phyloP scores from a whole-genome alignment of 2,329 filamentous ascomycete species.

The Drechslera avenae region DNA sequence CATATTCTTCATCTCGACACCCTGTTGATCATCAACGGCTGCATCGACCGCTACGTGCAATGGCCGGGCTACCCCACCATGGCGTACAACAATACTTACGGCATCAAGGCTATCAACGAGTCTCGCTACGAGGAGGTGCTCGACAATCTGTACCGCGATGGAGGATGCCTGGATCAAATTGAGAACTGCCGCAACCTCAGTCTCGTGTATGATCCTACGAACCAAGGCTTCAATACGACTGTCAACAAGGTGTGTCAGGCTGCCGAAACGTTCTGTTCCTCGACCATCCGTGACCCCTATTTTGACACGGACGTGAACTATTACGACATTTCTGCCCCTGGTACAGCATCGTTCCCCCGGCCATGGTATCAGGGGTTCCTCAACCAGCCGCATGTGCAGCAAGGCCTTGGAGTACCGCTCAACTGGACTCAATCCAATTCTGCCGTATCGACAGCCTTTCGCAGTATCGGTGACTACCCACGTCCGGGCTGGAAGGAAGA shows the following conservation, averaged over 20 bases:
- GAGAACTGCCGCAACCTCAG: constrained; percentile 57
- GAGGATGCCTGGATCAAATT: constrained; percentile 62
- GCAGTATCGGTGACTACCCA: constrained; percentile 55
- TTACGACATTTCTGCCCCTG: constrained; percentile 62
- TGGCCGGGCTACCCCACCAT: constrained; percentile 56
- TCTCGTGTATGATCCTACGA: constrained; percentile 56
- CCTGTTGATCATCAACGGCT: constrained; percentile 62
- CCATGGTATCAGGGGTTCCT: constrained; percentile 61
- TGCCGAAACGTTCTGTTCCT: constrained; percentile 54
- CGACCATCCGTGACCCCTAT: constrained; percentile 54
- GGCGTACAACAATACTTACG: constrained; percentile 65
- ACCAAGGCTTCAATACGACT: constrained; percentile 45
- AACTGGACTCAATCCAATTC: constrained; percentile 58
- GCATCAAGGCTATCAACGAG: constrained; percentile 58
- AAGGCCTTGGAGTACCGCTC: constrained; percentile 60
- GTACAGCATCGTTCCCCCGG: constrained; percentile 49
- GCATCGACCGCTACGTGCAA: constrained; percentile 58
- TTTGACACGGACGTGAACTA: constrained; percentile 54
- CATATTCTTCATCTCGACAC: constrained; percentile 55
- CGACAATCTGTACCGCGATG: constrained; percentile 51
- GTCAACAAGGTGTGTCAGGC: constrained; percentile 51
- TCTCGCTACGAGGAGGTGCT: constrained; percentile 55
- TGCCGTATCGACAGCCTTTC: constrained; percentile 56
- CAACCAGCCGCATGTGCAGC: constrained; percentile 62
- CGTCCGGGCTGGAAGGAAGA: constrained; percentile 56